A percentile compares a stretch with the other conserved stretches of the same genome.
These are phyloP conservation scores for Tylopilus cervinicoccineus DNA, from an alignment of 768 basidiomycete genomes.

Conservation along the genomic window DNA sequence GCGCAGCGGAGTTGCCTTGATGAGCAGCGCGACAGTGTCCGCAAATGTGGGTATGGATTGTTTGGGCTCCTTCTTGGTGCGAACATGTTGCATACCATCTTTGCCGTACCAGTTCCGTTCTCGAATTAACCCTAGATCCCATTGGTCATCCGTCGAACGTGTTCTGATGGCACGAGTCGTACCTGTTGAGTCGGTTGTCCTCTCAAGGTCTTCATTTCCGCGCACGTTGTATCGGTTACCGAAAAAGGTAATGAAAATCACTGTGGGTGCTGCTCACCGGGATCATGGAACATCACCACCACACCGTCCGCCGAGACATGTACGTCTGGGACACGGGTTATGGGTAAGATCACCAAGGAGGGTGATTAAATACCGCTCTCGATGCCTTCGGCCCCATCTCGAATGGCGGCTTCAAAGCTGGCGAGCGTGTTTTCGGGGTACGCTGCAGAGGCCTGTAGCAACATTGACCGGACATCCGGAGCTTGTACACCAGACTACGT, in stretches of 20 bases:
- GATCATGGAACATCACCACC: conserved; percentile 96
- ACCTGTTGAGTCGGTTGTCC: conserved; percentile 83
- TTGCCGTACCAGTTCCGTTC: conserved; percentile 69
- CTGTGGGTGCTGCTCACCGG: conserved; percentile 45
- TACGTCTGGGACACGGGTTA: conserved; percentile 77
- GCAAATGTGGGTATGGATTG: conserved; percentile 90
- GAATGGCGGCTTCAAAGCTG: conserved; percentile 92
- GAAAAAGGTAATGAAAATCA: conserved; percentile 21
- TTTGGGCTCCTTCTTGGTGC: conserved; percentile 74
- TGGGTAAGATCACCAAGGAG: conserved; percentile 35
- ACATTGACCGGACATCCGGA: background rate
- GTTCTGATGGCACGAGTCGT: conserved; percentile 3
- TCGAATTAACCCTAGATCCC: conserved; percentile 55
- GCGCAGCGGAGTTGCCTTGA: conserved; percentile 49
- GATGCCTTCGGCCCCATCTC: conserved; percentile 93
- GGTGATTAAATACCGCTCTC: conserved; percentile 82
- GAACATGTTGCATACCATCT: conserved; percentile 71
- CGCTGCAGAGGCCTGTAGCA: conserved; percentile 69
- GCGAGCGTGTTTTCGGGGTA: conserved; percentile 95
- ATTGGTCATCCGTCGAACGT: conserved; percentile 28
- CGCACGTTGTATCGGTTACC: conserved; percentile 24
- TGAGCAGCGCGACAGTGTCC: conserved; percentile 76
- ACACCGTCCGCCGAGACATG: conserved; percentile 87
- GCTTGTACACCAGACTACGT: conserved; percentile 35
- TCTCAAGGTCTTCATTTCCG: conserved; percentile 49